These are phyloP conservation scores for Pseudotulostoma volvatum DNA, from an alignment of 495 filamentous ascomycete species.

Conservation along the genomic window DNA sequence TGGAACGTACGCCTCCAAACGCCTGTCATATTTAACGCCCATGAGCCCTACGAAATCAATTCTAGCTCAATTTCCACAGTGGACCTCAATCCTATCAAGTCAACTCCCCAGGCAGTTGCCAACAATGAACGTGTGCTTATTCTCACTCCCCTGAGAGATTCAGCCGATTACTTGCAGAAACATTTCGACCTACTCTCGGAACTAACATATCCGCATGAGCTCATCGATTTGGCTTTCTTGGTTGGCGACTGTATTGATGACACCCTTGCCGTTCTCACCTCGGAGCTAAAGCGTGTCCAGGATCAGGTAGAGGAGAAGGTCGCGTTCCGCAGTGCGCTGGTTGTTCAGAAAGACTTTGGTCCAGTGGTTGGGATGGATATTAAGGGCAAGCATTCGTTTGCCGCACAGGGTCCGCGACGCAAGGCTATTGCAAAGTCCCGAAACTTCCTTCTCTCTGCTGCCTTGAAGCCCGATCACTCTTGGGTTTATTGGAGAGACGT, in stretches of 20 bases:
- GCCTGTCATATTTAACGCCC: constrained; percentile 90
- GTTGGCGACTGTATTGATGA: constrained; percentile 85
- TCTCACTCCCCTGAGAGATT: constrained; percentile 86
- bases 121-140: constrained; percentile 88
- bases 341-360: constrained; percentile 86
- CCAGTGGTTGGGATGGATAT: constrained; percentile 51
- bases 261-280: constrained; percentile 61
- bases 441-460: constrained; percentile 76
- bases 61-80: constrained; percentile 58
- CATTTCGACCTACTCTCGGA: constrained; percentile 88
- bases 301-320: constrained; percentile 51
- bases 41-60: constrained; percentile 73
- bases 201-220: constrained; percentile 83
- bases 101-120: constrained; percentile 54
- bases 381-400: constrained; percentile 68
- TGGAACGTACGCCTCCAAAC: constrained; percentile 84
- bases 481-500: constrained; percentile 99
- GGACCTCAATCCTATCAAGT: constrained; percentile 73
- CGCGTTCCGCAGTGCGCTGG: constrained; percentile 65
- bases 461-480: constrained; percentile 81
- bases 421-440: constrained; percentile 81
- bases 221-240: constrained; percentile 91
- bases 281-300: constrained; percentile 80
- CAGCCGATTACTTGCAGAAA: constrained; percentile 58
- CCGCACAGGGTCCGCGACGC: constrained; percentile 74